These are phyloP conservation scores for Brassica hybrid DNA, from an alignment of 441 rosid species.

Conservation along the genomic window DNA sequence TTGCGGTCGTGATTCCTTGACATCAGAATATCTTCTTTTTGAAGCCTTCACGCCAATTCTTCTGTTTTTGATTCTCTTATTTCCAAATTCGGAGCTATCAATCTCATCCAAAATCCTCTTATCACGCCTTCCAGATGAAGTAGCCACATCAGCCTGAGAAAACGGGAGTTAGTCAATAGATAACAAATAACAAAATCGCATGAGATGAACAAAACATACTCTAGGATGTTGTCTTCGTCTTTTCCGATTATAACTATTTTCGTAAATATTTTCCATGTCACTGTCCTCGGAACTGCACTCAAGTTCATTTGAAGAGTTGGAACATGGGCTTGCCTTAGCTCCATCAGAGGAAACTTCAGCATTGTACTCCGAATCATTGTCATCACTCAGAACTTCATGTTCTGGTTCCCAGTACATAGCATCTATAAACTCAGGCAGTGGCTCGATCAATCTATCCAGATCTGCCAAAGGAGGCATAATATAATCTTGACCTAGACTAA, in stretches of 20 bases:
- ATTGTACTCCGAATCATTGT: conserved; percentile 75
- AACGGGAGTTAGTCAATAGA: conserved; percentile 33
- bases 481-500: conserved; percentile 76
- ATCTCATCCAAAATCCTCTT: conserved; percentile 63
- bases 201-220: conserved; percentile 50
- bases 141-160: conserved; percentile 59
- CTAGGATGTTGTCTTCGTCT: conserved; percentile 59
- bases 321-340: conserved; percentile 58
- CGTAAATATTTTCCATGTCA: conserved; percentile 52
- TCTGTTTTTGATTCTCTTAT: conserved; percentile 51
- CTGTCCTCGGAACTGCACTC: conserved; percentile 67
- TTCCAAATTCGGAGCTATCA: conserved; percentile 53
- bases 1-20: conserved; percentile 67
- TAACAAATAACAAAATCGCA: conserved; percentile 27
- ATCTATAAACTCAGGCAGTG: conserved; percentile 74
- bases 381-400: conserved; percentile 68
- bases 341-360: conserved; percentile 67
- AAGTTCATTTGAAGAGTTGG: conserved; percentile 59
- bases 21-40: conserved; percentile 54
- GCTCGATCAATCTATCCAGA: conserved; percentile 73
- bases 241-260: conserved; percentile 56
- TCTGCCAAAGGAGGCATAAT: conserved; percentile 80
- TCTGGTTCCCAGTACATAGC: conserved; percentile 82
- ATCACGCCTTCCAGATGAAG: conserved; percentile 61
- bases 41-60: conserved; percentile 54